Conservation (phyloP, 352 stramenopile genomes). For the Pythium sp. region DNA sequence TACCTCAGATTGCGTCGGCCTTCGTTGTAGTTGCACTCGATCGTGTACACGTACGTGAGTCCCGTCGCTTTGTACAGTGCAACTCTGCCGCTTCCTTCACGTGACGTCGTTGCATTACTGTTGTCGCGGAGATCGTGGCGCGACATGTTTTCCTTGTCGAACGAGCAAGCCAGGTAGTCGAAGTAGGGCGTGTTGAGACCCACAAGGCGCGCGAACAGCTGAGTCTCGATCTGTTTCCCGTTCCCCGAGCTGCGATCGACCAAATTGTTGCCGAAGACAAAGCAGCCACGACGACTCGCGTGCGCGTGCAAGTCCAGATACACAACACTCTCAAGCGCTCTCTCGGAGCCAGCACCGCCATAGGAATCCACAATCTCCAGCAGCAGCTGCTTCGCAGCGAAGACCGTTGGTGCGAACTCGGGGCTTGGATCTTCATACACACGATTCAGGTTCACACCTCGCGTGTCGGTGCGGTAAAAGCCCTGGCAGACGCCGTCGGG, state of each 20-base stretch:
- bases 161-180: conserved; percentile 85
- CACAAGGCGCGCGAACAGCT: conserved; percentile 74
- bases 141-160: conserved; percentile 70
- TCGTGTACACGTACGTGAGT: conserved; percentile 84
- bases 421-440: conserved; percentile 68
- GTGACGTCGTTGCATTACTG: conserved; percentile 47
- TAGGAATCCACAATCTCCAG: conserved; percentile 30
- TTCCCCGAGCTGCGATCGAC: conserved; percentile 12
- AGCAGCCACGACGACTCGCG: conserved; percentile 85
- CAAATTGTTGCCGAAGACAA: conserved; percentile 89
- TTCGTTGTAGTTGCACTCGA: conserved; percentile 93
- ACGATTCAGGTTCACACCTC: conserved; percentile 89
- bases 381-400: conserved; percentile 55
- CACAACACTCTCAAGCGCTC: conserved; percentile 34
- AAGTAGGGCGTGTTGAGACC: conserved; percentile 77
- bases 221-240: conserved; percentile 72
- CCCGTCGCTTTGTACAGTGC: conserved; percentile 67
- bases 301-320: conserved; percentile 92
- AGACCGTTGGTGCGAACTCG: conserved; percentile 60
- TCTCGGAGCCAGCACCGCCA: conserved; percentile 21
- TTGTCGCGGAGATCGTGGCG: conserved; percentile 54
- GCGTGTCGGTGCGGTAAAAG: conserved; percentile 84
- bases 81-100: conserved; percentile 77
- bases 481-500: conserved; percentile 85
- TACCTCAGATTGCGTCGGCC: conserved; percentile 39